Evolutionary conservation across 176 grass and related monocot species (phyloP), one percentile per base, ranked within the genome.

Genomic region (Stipa capillata): DNA sequence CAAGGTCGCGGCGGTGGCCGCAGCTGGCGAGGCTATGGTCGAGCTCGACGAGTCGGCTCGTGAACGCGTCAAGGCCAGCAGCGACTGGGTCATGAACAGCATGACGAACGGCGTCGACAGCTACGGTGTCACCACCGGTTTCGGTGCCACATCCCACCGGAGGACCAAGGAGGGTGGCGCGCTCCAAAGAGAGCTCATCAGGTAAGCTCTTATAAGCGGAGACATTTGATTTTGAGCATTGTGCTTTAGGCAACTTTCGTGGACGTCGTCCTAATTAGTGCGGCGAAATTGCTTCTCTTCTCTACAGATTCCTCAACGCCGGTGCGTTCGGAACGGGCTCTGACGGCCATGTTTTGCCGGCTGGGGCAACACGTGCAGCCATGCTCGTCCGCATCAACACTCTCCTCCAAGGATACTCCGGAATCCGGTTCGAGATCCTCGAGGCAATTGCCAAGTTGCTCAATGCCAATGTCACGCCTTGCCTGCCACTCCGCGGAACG

Each of bases 331-430:
- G 88, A 31, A 61, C 36, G 0, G 83, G 80, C 56, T 35, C 42
- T 2, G 60, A 82, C 17, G 80, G 48, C 12, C 81, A 90, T 29
- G 76, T 39, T 56, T 47, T 90, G 8, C 56, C 88, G 10, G 83
- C 83, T 6, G 70, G 55, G 8, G 73, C 88, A 3, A 69, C 73
- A 15, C 83, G 83, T n/a, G 88, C 88, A 8, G 88, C 88, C 17
- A 90, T 90, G 88, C 72, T 90, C 77, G 83, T 90, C 25, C 82
- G 88, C 35, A 90, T 90, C 79, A 86, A 90, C 79, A 90, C 88
- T 3, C 83, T 90, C 20, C 70, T 90, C 11, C 88, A 90, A 48
- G 88, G 88, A 0, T 90, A 90, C 73, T 90, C 88, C 0, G 88
- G 83, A 6, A 90, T 90, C 83, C 77, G 88, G 2, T 90, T 86